A percentile compares a stretch with the other conserved stretches of the same genome.
These are phyloP conservation scores for Phaeosphaeria sp. DNA, from an alignment of 2,329 filamentous ascomycete genomes.

Conservation along the genomic window DNA sequence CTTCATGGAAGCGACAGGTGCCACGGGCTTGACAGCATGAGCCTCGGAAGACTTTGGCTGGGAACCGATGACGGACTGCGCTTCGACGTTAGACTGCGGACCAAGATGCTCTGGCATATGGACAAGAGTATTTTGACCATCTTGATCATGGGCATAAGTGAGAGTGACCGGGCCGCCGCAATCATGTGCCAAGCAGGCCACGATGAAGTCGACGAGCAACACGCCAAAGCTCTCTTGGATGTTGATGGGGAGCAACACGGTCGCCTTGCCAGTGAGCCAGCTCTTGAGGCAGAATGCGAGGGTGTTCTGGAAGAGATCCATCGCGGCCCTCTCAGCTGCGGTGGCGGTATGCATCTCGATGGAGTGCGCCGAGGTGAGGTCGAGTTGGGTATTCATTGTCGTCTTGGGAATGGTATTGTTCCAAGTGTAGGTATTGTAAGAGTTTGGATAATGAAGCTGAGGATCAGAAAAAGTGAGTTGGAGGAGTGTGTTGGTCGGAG, in stretches of 20 bases:
- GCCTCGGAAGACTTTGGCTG: background rate
- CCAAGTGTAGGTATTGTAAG: background rate
- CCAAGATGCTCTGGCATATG: constrained; percentile 12
- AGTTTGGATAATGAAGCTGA: background rate
- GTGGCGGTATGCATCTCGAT: background rate
- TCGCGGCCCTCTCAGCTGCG: background rate
- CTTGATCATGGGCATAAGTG: constrained; percentile 2
- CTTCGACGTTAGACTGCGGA: background rate
- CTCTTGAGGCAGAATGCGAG: constrained; percentile 10
- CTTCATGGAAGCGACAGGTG: constrained; percentile 8
- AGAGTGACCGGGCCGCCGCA: constrained; percentile 12
- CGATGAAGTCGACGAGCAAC: constrained; percentile 12
- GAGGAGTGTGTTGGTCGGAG: background rate
- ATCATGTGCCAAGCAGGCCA: constrained; percentile 5
- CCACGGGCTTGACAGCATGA: background rate
- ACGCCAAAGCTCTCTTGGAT: constrained; percentile 17
- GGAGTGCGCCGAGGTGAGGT: background rate
- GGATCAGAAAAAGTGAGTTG: background rate
- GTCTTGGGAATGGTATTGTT: background rate
- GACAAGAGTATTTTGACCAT: constrained; percentile 14
- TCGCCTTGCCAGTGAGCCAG: constrained; percentile 9
- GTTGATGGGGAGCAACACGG: constrained; percentile 11
- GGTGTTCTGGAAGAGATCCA: constrained; percentile 7
- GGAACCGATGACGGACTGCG: background rate
- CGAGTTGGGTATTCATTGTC: background rate